A percentile compares a stretch with the other conserved stretches of the same genome.
Conservation (phyloP, 495 filamentous ascomycete species). For the Neurospora tetraspora region DNA sequence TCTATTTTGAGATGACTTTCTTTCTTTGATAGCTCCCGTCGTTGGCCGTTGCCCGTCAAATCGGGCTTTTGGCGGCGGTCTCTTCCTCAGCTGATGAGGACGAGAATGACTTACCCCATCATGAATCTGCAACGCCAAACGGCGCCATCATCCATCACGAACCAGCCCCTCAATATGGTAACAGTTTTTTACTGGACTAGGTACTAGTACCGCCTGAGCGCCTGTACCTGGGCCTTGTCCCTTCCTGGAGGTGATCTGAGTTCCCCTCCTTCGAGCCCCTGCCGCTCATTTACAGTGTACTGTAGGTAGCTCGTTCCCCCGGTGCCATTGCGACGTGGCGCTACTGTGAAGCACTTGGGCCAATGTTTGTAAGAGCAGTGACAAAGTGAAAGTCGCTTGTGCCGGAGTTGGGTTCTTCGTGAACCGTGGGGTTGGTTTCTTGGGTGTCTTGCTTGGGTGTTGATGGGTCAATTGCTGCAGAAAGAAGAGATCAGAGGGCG, state of each 20-base stretch:
- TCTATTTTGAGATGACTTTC: not conserved
- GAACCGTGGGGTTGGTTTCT: not conserved
- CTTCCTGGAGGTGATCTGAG: not conserved
- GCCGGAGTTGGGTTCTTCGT: constrained; percentile 6
- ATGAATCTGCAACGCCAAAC: not conserved
- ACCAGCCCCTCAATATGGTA: not conserved
- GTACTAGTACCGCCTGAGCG: not conserved
- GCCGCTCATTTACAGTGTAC: not conserved
- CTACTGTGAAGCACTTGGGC: constrained; percentile 29
- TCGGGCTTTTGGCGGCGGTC: not conserved
- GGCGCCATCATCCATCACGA: not conserved
- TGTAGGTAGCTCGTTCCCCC: constrained; percentile 17
- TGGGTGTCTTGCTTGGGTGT: not conserved
- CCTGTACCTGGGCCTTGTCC: not conserved
- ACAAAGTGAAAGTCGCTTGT: not conserved
- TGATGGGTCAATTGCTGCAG: not conserved
- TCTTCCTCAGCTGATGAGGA: not conserved
- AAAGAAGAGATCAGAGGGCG: not conserved
- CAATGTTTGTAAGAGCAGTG: constrained; percentile 17
- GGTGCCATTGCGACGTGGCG: constrained; percentile 43
- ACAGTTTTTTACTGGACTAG: not conserved
- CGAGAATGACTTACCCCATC: not conserved
- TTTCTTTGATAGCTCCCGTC: not conserved
- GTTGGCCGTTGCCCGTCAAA: not conserved
- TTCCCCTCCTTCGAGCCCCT: not conserved